These are phyloP conservation scores for Ophiostoma tasmaniense DNA, from an alignment of 2,329 filamentous ascomycete species.

Conservation along the genomic window DNA sequence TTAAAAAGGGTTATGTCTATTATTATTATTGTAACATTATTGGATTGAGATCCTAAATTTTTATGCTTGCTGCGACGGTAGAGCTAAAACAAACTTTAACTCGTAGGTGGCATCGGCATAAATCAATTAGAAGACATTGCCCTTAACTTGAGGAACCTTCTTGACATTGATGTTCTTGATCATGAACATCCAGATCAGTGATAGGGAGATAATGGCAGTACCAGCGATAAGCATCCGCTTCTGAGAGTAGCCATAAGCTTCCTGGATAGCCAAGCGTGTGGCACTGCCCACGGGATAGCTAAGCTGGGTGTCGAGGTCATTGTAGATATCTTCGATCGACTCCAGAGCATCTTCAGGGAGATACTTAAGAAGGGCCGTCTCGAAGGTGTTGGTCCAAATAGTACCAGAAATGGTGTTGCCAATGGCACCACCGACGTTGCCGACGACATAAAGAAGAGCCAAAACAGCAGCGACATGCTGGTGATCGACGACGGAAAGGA, in stretches of 20 bases:
- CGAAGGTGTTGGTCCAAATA: constrained; percentile 42
- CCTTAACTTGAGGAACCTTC: constrained; percentile 16
- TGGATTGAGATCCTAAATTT: neutral
- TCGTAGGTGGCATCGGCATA: neutral
- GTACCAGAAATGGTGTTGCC: constrained; percentile 50
- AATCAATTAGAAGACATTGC: constrained; percentile 14
- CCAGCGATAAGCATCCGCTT: constrained; percentile 39
- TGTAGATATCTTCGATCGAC: constrained; percentile 41
- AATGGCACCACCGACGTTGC: constrained; percentile 50
- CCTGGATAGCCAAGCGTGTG: constrained; percentile 44
- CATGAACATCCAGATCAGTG: constrained; percentile 23
- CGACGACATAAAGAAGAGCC: constrained; percentile 32
- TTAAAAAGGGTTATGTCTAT: neutral
- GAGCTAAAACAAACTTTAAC: neutral
- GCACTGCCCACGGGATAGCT: constrained; percentile 41
- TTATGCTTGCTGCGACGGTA: neutral
- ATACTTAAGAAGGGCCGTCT: neutral
- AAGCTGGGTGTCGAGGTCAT: constrained; percentile 42
- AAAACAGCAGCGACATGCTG: constrained; percentile 25
- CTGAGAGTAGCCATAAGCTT: constrained; percentile 46
- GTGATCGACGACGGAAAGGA: constrained; percentile 49
- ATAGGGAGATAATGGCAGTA: constrained; percentile 26
- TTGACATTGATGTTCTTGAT: constrained; percentile 19
- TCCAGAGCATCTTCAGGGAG: constrained; percentile 18
- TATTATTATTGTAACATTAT: neutral